Percentiles rank a stretch among this genome's conserved stretches.
These are phyloP conservation scores for Phytophthora litchii DNA, from an alignment of 352 stramenopile species.

Conservation along the genomic window DNA sequence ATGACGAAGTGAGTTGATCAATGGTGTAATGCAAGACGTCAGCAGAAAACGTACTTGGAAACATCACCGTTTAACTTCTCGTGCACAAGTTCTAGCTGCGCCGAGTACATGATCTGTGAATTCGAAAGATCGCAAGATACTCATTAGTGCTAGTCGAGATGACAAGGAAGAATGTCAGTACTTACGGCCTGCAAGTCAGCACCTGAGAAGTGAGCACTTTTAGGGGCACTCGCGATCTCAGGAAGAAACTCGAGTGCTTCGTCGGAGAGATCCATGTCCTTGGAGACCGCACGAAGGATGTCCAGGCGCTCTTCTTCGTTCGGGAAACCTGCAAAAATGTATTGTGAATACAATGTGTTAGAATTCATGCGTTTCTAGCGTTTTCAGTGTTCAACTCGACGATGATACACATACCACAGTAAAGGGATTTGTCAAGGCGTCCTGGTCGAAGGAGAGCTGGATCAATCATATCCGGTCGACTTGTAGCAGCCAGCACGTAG, in stretches of 20 bases:
- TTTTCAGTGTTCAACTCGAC: too few relatives aligned
- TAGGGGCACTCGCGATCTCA: slow-evolving; percentile 68
- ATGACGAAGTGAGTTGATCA: slow-evolving; percentile 2
- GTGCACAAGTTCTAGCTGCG: slow-evolving; percentile 93
- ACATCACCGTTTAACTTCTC: slow-evolving; percentile 73
- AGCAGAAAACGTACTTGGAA: slow-evolving; percentile 50
- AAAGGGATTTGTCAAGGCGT: slow-evolving; percentile 95
- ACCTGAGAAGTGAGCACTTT: slow-evolving; percentile 88
- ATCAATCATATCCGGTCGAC: slow-evolving; percentile 97
- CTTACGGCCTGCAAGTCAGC: slow-evolving; percentile 93
- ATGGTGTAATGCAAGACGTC: not conserved
- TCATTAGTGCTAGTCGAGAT: slow-evolving; percentile 3
- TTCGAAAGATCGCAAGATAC: not conserved
- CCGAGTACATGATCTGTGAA: slow-evolving; percentile 91
- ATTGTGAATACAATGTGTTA: too few relatives aligned
- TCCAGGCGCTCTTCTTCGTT: slow-evolving; percentile 77
- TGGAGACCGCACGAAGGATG: slow-evolving; percentile 77
- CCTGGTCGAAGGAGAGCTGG: slow-evolving; percentile 94
- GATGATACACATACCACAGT: slow-evolving; percentile 56
- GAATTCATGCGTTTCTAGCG: too few relatives aligned
- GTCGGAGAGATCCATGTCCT: slow-evolving; percentile 77
- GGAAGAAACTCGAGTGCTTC: slow-evolving; percentile 76
- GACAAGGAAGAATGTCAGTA: not conserved
- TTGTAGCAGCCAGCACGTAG: slow-evolving; percentile 97
- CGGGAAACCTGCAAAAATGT: slow-evolving; percentile 80